A percentile compares a stretch with the other conserved stretches of the same genome.
Conservation (phyloP, 2,329 filamentous ascomycete genomes). For the Pseudonectria foliicola region DNA sequence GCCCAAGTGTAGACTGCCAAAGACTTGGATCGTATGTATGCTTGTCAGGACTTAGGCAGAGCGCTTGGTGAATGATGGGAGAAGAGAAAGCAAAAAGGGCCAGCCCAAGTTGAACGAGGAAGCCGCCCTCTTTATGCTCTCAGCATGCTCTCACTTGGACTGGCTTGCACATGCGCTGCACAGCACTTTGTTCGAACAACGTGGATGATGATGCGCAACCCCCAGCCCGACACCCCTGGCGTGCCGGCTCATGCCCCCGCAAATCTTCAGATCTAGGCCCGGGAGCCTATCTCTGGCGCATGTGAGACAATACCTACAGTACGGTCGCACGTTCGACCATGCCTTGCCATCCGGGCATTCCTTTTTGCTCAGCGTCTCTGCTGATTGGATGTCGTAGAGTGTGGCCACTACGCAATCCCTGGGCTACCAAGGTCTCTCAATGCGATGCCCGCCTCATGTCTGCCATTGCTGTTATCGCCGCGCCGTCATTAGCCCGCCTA, state of each 20-base stretch:
- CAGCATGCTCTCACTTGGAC: conserved; percentile 10
- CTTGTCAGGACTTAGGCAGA: conserved; percentile 7
- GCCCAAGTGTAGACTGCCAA: not conserved
- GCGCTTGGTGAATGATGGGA: conserved; percentile 13
- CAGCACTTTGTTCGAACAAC: conserved; percentile 8
- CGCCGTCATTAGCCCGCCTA: too few species aligned
- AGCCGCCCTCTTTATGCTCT: conserved; percentile 22
- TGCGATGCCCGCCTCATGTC: too few species aligned
- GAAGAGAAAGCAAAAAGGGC: conserved; percentile 1
- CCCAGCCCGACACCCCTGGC: conserved; percentile 7
- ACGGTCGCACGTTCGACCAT: conserved; percentile 10
- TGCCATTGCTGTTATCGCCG: too few species aligned
- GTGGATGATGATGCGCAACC: conserved; percentile 6
- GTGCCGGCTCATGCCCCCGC: conserved; percentile 7
- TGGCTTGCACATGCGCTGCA: not conserved
- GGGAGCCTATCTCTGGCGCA: conserved; percentile 16
- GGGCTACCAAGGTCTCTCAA: too few species aligned
- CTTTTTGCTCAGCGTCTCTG: not conserved
- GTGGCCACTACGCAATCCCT: not conserved
- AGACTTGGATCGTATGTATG: too few species aligned
- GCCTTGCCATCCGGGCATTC: conserved; percentile 5
- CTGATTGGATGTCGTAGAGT: not conserved
- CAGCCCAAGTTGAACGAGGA: conserved; percentile 14
- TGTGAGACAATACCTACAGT: conserved; percentile 8
- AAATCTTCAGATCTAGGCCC: conserved; percentile 4